phyloP scores from a whole-genome alignment of 2,329 filamentous ascomycete genomes.

The Fusarium marasasianum region DNA sequence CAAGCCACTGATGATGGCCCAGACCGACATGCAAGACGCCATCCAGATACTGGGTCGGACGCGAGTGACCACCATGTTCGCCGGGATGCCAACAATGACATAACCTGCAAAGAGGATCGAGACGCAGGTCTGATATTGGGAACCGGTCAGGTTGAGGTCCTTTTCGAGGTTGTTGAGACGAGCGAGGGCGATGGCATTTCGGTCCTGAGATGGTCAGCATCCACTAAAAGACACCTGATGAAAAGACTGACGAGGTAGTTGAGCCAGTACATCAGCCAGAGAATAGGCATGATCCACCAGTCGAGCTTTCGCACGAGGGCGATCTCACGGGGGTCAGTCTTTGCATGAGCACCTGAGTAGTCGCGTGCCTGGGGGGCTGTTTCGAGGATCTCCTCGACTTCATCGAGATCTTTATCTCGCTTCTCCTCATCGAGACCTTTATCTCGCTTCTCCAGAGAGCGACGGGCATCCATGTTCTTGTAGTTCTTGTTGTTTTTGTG shows the following conservation, averaged over 20 bases:
- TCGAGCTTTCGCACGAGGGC: conserved; percentile 32
- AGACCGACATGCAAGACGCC: conserved; percentile 54
- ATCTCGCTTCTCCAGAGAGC: neutral
- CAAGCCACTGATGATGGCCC: conserved; percentile 57
- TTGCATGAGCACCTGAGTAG: conserved; percentile 33
- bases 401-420: neutral
- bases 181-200: conserved; percentile 58
- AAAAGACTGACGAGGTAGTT: conserved; percentile 46
- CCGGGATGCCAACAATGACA: conserved; percentile 52
- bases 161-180: conserved; percentile 44
- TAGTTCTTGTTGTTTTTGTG: no score
- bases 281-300: conserved; percentile 42
- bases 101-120: conserved; percentile 54
- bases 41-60: conserved; percentile 53
- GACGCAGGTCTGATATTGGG: conserved; percentile 44
- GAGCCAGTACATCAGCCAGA: conserved; percentile 52
- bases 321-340: conserved; percentile 33
- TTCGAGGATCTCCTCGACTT: conserved; percentile 17
- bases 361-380: conserved; percentile 8
- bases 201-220: conserved; percentile 40
- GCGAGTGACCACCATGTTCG: conserved; percentile 56
- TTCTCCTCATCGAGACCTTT: neutral
- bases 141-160: conserved; percentile 37
- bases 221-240: rapidly evolving
- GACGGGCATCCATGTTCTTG: neutral